These are phyloP conservation scores for Berkeleyomyces basicola DNA, from an alignment of 2,329 filamentous ascomycete genomes.

Conservation along the genomic window DNA sequence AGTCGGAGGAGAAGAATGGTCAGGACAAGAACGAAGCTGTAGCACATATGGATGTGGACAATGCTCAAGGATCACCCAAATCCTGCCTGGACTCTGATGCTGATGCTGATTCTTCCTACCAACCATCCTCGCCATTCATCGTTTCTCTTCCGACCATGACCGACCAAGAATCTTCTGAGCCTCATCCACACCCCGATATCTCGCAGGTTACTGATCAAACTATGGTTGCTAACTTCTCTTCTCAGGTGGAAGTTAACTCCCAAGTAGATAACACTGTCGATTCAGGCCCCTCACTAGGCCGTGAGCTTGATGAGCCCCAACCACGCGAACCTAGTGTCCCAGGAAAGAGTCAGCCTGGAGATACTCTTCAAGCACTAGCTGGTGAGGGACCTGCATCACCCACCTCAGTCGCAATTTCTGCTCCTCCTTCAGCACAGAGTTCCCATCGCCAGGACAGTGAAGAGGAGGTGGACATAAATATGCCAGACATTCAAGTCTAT, in stretches of 20 bases:
- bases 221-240: neutral
- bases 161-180: neutral
- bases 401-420: neutral
- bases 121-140: neutral
- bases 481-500: neutral
- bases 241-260: slow-evolving; percentile 1
- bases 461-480: neutral
- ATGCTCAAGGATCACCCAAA: neutral
- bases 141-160: neutral
- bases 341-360: too few species aligned
- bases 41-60: neutral
- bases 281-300: neutral
- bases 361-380: too few species aligned
- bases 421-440: neutral
- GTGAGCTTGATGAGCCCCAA: too few species aligned
- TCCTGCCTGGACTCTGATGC: neutral
- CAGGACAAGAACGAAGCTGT: neutral
- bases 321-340: too few species aligned
- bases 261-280: neutral
- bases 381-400: too few species aligned
- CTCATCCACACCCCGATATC: neutral
- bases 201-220: neutral
- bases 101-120: neutral
- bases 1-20: neutral
- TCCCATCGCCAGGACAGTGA: neutral